Conservation (phyloP, 192 early-diverging fungal species). For the Linnemannia zychae region DNA sequence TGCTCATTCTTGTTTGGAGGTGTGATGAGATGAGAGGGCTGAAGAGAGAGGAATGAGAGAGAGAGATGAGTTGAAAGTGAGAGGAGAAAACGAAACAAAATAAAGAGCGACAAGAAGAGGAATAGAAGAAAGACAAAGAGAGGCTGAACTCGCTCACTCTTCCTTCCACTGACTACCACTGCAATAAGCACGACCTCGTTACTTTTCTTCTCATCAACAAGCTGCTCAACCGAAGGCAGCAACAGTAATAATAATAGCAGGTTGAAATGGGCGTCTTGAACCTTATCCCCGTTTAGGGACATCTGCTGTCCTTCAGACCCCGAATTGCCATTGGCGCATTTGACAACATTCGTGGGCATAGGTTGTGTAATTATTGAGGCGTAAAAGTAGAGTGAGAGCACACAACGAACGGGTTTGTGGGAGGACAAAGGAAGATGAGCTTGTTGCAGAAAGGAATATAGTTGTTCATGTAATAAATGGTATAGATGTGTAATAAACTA, state of each 20-base stretch:
- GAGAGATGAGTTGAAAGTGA: neutral
- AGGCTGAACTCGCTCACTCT: neutral
- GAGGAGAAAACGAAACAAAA: neutral
- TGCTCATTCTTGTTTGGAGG: constrained; percentile 14
- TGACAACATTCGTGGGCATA: neutral
- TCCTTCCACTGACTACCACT: no score
- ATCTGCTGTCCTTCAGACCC: neutral
- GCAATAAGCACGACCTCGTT: neutral
- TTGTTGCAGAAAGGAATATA: neutral
- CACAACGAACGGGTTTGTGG: neutral
- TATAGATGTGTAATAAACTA: neutral
- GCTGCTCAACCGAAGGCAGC: neutral
- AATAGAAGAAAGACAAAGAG: neutral
- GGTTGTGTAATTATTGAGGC: neutral
- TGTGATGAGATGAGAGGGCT: neutral
- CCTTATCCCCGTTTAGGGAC: constrained; percentile 4
- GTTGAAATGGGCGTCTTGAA: neutral
- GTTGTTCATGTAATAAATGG: neutral
- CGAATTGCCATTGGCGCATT: neutral
- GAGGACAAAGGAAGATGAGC: neutral
- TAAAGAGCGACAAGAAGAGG: neutral
- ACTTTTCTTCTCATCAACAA: neutral
- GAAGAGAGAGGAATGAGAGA: neutral
- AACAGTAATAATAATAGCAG: neutral
- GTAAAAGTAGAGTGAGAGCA: neutral